Evolutionary conservation across 2,329 filamentous ascomycete genomes (phyloP).

Genomic region (Fusarium hainanense): DNA sequence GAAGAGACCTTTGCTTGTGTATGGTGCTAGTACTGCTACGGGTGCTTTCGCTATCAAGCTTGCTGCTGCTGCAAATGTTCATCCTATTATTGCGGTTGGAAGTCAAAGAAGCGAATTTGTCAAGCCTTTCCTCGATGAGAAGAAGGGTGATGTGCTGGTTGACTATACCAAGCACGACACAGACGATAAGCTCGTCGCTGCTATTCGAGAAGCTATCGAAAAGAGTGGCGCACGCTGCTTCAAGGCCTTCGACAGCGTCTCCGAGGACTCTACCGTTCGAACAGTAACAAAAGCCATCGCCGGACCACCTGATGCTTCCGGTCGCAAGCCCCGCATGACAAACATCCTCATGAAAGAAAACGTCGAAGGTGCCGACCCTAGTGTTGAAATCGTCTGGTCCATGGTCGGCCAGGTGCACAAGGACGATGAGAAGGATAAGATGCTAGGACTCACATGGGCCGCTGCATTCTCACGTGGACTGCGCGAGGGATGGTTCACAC

Average conservation of each 20-base stretch:
- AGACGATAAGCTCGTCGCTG: not conserved
- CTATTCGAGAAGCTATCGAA: conserved; percentile 3
- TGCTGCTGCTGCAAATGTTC: conserved; percentile 59
- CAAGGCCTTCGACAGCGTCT: conserved; percentile 9
- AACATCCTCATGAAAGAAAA: conserved; percentile 1
- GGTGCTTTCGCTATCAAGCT: conserved; percentile 69
- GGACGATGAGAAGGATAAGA: conserved; percentile 5
- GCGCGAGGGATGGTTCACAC: conserved; percentile 28
- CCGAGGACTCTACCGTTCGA: not conserved
- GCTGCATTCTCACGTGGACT: conserved; percentile 13
- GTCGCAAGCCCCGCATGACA: not conserved
- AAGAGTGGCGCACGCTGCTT: conserved; percentile 3
- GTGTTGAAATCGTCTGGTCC: not conserved
- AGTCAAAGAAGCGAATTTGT: conserved; percentile 48
- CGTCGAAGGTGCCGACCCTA: not conserved
- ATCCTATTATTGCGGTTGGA: conserved; percentile 69
- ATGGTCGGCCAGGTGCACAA: conserved; percentile 5
- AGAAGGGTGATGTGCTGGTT: conserved; percentile 24
- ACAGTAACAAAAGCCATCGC: not conserved
- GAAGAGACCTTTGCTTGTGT: conserved; percentile 59
- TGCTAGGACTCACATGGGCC: not conserved
- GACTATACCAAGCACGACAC: conserved; percentile 15
- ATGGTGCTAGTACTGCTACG: conserved; percentile 63
- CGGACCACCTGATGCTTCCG: not conserved
- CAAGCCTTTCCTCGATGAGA: conserved; percentile 1